Base-by-base conservation (phyloP, 805 yeast species). In the Dipodascus geniculatus region DNA sequence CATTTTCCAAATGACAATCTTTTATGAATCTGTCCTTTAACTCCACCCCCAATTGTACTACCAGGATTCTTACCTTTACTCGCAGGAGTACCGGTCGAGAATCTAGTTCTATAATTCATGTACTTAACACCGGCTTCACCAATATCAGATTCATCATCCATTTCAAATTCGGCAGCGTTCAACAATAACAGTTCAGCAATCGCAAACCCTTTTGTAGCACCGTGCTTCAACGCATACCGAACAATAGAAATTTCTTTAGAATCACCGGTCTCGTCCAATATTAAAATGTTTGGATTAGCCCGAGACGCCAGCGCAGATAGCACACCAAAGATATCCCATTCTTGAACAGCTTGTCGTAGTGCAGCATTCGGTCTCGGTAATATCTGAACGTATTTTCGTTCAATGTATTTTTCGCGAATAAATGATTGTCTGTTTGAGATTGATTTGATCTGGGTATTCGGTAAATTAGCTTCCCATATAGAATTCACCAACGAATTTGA, bases 331-430 rank as follows among this genome's bases (percentile, higher is more conserved):
- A 71, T 54, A 49, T 67, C 63, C 48, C 63, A 67, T 44, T 58
- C 62, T 17, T 55, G 54, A 9, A 72, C 65, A 1, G 74, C 71
- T 28, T 61, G 57, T 3, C 72, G 61, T 48, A 72, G 59, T 19
- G 58, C 63, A 6, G 65, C 57, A 49, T 66, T 67, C 3, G 73
- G 71, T 44, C 68, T 60, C 42, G 63, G 68, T 22, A 66, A 55
- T 42, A 62, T 61, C 3, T 49, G 57, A 11, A 77, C 69, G 61
- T 66, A 89, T 44, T 67, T 70, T 65, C 78, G 79, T 2, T 67
- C 68, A 23, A 74, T 72, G 63, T 90, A 90, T 67, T 90, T 90
- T 47, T 76, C 72, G 4, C 74, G 74, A 49, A 87, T 82, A 62
- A 76, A 88, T n/a, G 66, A 65, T 31, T 78, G 68, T 50, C 95